Evolutionary conservation across 208 protist species (phyloP).

Genomic region (Blechomonas ayalai): DNA sequence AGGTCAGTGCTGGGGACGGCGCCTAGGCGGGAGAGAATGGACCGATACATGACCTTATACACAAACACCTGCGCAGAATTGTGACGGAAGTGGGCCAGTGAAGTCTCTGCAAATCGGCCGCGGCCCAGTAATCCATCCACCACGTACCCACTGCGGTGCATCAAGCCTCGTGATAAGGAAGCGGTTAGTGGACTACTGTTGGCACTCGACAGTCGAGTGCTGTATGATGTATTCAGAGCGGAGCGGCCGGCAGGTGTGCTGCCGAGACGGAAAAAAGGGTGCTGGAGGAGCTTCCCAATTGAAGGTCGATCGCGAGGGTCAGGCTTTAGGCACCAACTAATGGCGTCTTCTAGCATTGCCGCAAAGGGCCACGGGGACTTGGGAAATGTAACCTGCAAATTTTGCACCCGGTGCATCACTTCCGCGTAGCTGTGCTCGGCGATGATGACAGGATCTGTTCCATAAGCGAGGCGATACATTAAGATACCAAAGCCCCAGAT

Average conservation of each 20-base stretch:
- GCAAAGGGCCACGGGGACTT: conserved; percentile 32
- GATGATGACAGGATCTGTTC: conserved; percentile 44
- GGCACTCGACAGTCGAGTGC: conserved; percentile 2
- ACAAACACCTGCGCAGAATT: conserved; percentile 35
- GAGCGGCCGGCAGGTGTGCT: no score
- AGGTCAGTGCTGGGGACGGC: conserved; percentile 8
- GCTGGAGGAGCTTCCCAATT: conserved; percentile 40
- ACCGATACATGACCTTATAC: conserved; percentile 58
- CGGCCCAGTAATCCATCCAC: conserved; percentile 38
- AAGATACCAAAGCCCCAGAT: conserved; percentile 77
- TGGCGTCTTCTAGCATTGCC: conserved; percentile 38
- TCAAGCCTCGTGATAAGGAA: not conserved
- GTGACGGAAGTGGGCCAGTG: conserved; percentile 46
- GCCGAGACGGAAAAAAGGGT: conserved; percentile 34
- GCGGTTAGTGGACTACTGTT: conserved; percentile 4
- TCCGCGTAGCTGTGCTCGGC: conserved; percentile 45
- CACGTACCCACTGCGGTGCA: conserved; percentile 27
- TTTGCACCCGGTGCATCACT: conserved; percentile 27
- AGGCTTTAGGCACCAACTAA: conserved; percentile 48
- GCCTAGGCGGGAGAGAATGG: conserved; percentile 24
- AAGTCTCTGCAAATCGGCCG: conserved; percentile 45
- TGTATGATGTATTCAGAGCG: no score
- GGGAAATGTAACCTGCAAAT: conserved; percentile 32
- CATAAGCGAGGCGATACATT: conserved; percentile 81
- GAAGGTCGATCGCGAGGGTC: conserved; percentile 38